Evolutionary conservation across 1,139 yeast species (phyloP), one percentile per base, ranked within the genome.

Genomic region (Blastobotrys capitulatus): DNA sequence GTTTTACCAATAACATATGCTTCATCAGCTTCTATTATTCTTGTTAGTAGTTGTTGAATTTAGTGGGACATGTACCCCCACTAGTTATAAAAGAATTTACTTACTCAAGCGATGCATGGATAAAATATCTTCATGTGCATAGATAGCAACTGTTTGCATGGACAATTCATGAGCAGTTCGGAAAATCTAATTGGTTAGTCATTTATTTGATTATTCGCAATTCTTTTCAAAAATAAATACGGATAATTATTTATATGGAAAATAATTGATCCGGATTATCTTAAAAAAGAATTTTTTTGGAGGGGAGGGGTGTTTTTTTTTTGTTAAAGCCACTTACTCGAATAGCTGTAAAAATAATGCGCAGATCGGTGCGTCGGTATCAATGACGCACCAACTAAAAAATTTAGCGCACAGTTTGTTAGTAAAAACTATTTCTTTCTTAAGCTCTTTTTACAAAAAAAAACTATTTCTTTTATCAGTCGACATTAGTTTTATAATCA

Each of bases 91-190:
- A 22, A 10, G 9, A 35, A 36, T 22, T 34, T 22, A 57, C 68
- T 39, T 61, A 64, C 68, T 68, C 64, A 89, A 76, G 64, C 97
- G 78, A 72, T 92, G 98, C 90, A 89, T 88, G 25, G 96, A 86
- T 63, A 94, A 75, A 58, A 96, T 76, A 69, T 92, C 99, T 70
- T 92, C 97, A 68, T 90, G 95, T 42, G 97, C 90, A 68, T 89
- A 94, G 64, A 94, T 84, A 46, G 98, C 98, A 48, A 92, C 97
- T 0, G 99, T 92, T 65, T 86, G 90, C 96, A 94, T 88, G 39
- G 96, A 86, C 65, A 92, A 77, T 70, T 94, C 98, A 72, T 94
- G 98, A 54, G 98, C 98, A 34, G 97, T 85, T 73, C 98, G 80
- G 72, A 92, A 94, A 67, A 92, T 82, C 62, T 60, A 44, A 77